Evolutionary conservation across 257 asterid genomes (phyloP).

Genomic region (Lycium ferocissimum): DNA sequence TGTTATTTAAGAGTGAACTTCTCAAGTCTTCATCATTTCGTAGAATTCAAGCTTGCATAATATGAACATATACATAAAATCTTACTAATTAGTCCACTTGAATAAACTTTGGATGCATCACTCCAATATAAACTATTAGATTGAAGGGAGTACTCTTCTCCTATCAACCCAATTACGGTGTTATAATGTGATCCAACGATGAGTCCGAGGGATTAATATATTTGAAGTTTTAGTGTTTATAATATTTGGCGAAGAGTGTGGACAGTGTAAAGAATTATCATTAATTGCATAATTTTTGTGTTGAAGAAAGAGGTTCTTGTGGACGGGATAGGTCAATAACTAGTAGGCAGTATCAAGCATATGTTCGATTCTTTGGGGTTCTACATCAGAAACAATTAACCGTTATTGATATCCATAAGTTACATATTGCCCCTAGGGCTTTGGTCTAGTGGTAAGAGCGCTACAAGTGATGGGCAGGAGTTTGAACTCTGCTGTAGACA

Average conservation of each 20-base stretch:
- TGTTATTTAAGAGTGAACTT: background rate
- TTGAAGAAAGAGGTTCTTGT: background rate
- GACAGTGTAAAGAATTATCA: background rate
- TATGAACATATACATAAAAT: background rate
- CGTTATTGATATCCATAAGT: slow-evolving; percentile 8
- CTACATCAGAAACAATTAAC: background rate
- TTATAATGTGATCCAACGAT: background rate
- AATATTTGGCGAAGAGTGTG: background rate
- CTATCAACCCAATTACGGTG: background rate
- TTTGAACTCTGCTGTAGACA: background rate
- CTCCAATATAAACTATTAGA: background rate
- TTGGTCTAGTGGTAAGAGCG: background rate
- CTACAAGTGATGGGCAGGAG: background rate
- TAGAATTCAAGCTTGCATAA: background rate
- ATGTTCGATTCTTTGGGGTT: background rate
- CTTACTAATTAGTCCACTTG: background rate
- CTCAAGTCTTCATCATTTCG: background rate
- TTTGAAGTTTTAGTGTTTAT: background rate
- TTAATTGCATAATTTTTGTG: background rate
- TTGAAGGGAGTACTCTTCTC: background rate
- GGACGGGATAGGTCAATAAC: background rate
- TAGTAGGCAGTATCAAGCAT: background rate
- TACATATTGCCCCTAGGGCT: background rate
- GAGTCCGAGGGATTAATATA: background rate
- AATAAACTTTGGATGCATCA: background rate